Conservation (phyloP, 768 basidiomycete genomes). For the Amylocystis lapponica region DNA sequence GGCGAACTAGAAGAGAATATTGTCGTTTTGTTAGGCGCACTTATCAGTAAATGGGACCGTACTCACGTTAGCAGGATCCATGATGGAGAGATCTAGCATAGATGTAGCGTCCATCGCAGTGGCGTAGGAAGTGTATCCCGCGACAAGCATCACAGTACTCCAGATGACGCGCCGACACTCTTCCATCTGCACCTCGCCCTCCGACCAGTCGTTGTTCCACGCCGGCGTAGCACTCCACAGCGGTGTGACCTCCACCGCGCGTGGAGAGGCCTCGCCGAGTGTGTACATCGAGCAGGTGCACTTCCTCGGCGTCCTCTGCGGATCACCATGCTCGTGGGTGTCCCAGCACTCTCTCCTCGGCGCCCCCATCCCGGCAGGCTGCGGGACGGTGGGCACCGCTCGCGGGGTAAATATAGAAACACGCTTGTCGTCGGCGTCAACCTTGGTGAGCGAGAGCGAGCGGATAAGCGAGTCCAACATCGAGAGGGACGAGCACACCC, state of each 20-base stretch:
- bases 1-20: constrained; percentile 54
- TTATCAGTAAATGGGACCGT: background rate
- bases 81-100: constrained; percentile 44
- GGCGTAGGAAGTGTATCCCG: constrained; percentile 61
- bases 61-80: constrained; percentile 61
- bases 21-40: background rate
- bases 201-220: constrained; percentile 44
- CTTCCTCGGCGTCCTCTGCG: background rate
- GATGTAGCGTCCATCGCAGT: constrained; percentile 17
- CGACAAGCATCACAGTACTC: constrained; percentile 59
- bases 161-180: constrained; percentile 69
- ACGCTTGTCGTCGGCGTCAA: constrained; percentile 54
- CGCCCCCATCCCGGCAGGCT: too few relatives aligned
- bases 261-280: constrained; percentile 45
- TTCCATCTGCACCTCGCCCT: constrained; percentile 63
- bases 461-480: constrained; percentile 68
- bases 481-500: constrained; percentile 50
- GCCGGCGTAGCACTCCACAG: constrained; percentile 61
- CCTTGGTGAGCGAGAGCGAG: constrained; percentile 43
- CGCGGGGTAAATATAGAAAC: constrained; percentile 9
- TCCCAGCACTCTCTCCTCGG: too few relatives aligned
- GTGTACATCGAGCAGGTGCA: constrained; percentile 36
- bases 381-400: constrained; percentile 8
- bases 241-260: constrained; percentile 47
- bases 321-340: too few relatives aligned